phyloP scores from a whole-genome alignment of 805 yeast species.

The Saturnispora bothae region DNA sequence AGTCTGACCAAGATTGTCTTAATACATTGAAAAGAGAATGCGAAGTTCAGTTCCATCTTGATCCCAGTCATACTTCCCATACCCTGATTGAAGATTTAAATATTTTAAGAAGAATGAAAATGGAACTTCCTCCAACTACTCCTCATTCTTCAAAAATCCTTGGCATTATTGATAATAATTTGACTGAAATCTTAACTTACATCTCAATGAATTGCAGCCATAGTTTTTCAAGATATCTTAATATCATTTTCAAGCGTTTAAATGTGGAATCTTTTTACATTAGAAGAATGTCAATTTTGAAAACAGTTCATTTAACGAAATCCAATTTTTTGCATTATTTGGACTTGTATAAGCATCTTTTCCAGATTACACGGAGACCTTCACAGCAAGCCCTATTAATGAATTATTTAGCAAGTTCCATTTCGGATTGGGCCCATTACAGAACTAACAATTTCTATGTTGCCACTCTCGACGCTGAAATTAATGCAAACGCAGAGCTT shows the following conservation, averaged over 20 bases:
- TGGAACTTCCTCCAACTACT: constrained; percentile 5
- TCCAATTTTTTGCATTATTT: constrained; percentile 29
- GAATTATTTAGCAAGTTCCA: constrained; percentile 35
- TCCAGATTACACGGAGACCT: constrained; percentile 30
- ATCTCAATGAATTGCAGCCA: constrained; percentile 41
- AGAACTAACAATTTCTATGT: constrained; percentile 36
- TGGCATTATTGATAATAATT: constrained; percentile 27
- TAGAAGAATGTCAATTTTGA: constrained; percentile 37
- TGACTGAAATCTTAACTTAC: constrained; percentile 34
- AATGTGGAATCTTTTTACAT: constrained; percentile 29
- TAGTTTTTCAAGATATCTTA: constrained; percentile 31
- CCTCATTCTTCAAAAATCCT: constrained; percentile 13
- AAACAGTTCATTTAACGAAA: constrained; percentile 32
- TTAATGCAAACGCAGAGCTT: constrained; percentile 22
- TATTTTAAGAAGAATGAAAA: constrained; percentile 1
- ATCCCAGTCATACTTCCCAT: constrained; percentile 1
- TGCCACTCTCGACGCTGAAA: constrained; percentile 10
- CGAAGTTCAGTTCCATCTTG: constrained; percentile 3
- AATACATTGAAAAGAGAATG: not conserved
- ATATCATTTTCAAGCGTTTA: constrained; percentile 20
- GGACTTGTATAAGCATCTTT: constrained; percentile 29
- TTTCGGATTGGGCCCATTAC: constrained; percentile 40
- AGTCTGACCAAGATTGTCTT: constrained; percentile 17
- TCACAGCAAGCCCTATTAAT: constrained; percentile 37
- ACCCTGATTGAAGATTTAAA: constrained; percentile 5